Base-by-base conservation (phyloP, 73 alveolate genomes). In the Urostyla sp. region DNA sequence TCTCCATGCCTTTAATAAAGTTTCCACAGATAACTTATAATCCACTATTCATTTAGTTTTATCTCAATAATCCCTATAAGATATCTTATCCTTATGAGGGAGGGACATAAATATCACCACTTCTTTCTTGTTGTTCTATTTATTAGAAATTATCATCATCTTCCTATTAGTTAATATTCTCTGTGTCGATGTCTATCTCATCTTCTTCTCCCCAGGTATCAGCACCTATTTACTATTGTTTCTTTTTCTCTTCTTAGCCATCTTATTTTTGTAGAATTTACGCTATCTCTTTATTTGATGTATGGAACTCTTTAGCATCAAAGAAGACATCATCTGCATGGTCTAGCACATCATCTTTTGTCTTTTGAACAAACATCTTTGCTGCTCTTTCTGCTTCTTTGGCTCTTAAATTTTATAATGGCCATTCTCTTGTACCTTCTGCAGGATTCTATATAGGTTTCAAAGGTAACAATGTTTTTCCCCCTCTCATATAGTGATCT, bases 151-250 rank as follows among this genome's bases (percentile, higher is more conserved):
- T 20, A 5, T 20, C 6, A 49, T 49, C 54, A 18, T 11, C 63
- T 38, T 10, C 36, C 11, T 34, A 26, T 5, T 66, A 6, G 15
- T 35, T 43, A 6, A 69, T 4, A 48, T 13, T 18, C 27, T 75
- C 87, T 5, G 32, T 67, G 43, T 75, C 87, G 21, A 57, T 31
- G 10, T 49, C 87, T 2, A 58, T 56, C 3, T 58, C 87, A 50
- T 50, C 63, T 23, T 59, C 77, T 7, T 37, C 87, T n/a, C 87
- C 87, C 87, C 87, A 75, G 13, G 27, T 32, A 21, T 49, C 67
- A 15, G 31, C 63, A 3, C 57, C 57, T 31, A 23, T 32, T 4
- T 52, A 18, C 44, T 59, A 37, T 7, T 10, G 59, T 5, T 8
- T 59, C n/a, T n/a, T 7, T 23, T 6, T 31, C 7, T 8, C 40